Evolutionary conservation across 805 yeast genomes (phyloP), one percentile per base, ranked within the genome.

Genomic region (Saccharomycopsis synnaedendra): DNA sequence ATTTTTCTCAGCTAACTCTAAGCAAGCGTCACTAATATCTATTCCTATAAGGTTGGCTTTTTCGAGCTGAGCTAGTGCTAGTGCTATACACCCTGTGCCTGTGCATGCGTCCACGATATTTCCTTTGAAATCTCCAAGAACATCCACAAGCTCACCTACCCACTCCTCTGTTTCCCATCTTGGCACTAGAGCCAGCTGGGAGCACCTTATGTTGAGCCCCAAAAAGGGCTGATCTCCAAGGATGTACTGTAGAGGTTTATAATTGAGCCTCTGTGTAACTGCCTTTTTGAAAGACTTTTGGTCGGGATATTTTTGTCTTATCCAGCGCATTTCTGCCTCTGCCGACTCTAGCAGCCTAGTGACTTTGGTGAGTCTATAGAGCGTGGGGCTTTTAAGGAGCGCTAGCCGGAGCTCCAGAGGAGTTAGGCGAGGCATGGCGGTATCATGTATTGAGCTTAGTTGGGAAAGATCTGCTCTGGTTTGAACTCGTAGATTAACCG

Each of bases 141-240:
- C 32, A 5, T 52, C 51, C 0, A 66, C 62, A 27, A 83, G 59
- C 47, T 69, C 70, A 32, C 65, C 35, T 6, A 74, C 67, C 97
- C 97, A 90, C 58, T 87, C 95, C 60, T 90, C 97, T 0, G 98
- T 90, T 60, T 90, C 98, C 83, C 90, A 80, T 44, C 98, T 65
- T 0, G 98, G 97, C 31, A 90, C 89, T 51, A 90, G 65, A 1
- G 87, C 97, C 0, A 78, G 78, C 1, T 66, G 67, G 32, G 62
- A 57, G 57, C 96, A 85, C 30, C 57, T 48, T 3, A 90, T 71
- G 8, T 74, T 76, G 43, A 90, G 59, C 1, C 60, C 51, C 0
- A 93, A 95, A 67, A 90, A 90, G 1, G 97, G 97, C 63, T 89
- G 97, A 0, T 78, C 64, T 0, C 93, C 88, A 6, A 90, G 65